Percentiles rank a stretch among this genome's conserved stretches.
phyloP scores from a whole-genome alignment of 257 asterid genomes.

The Echites panduratus region DNA sequence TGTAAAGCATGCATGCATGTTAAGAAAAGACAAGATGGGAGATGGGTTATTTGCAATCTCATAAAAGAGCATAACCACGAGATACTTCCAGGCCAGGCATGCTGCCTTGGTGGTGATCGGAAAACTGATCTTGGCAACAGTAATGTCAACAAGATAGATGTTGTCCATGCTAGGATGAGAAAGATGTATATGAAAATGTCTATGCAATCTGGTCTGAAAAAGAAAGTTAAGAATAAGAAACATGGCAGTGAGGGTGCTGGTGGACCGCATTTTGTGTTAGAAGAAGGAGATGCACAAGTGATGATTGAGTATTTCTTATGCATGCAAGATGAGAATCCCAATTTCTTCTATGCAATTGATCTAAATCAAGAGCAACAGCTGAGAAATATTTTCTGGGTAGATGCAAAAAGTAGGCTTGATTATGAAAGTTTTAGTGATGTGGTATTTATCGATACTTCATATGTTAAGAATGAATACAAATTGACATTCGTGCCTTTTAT shows the following conservation, averaged over 20 bases:
- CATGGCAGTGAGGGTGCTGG: constrained; percentile 13
- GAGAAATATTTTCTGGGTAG: constrained; percentile 49
- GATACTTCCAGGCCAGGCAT: constrained; percentile 25
- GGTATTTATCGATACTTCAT: constrained; percentile 40
- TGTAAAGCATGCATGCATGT: constrained; percentile 60
- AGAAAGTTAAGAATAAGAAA: constrained; percentile 20
- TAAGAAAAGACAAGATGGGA: constrained; percentile 47
- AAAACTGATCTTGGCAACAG: constrained; percentile 10
- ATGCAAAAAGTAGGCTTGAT: constrained; percentile 41
- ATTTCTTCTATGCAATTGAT: constrained; percentile 49
- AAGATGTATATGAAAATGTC: constrained; percentile 12
- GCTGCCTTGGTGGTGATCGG: constrained; percentile 12
- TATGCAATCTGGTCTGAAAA: constrained; percentile 16
- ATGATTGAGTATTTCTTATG: constrained; percentile 40
- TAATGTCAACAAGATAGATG: constrained; percentile 16
- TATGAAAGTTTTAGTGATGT: constrained; percentile 38
- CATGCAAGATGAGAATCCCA: constrained; percentile 52
- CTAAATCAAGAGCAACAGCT: constrained; percentile 33
- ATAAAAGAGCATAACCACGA: constrained; percentile 50
- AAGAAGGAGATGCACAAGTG: constrained; percentile 37
- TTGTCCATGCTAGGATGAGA: constrained; percentile 18
- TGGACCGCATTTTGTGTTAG: constrained; percentile 26
- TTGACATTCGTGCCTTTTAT: constrained; percentile 46
- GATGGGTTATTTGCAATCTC: constrained; percentile 37
- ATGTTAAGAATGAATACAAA: constrained; percentile 27